Percentiles rank a stretch among this genome's conserved stretches.
phyloP scores from a whole-genome alignment of 345 rosid genomes.

The Brassica napus region DNA sequence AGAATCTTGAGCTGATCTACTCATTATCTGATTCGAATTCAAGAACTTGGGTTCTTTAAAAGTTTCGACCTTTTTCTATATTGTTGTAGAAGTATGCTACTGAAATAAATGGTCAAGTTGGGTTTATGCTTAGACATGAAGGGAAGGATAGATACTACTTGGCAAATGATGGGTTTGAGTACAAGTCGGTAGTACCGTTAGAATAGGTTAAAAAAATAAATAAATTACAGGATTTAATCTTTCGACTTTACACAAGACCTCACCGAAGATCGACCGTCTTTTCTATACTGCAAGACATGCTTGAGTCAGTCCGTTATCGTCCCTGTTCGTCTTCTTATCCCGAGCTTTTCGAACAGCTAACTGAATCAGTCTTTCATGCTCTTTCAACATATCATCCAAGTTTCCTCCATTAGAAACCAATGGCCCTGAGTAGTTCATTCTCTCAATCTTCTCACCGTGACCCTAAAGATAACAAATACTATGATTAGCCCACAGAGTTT shows the following conservation, averaged over 20 bases:
- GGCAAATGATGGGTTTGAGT: neutral
- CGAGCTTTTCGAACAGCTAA: constrained; percentile 82
- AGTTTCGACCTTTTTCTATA: no score
- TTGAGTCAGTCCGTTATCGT: constrained; percentile 25
- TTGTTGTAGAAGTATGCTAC: neutral
- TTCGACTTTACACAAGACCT: constrained; percentile 26
- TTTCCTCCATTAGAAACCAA: constrained; percentile 64
- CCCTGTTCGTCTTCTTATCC: constrained; percentile 52
- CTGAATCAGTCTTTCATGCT: constrained; percentile 84
- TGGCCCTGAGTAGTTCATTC: constrained; percentile 75
- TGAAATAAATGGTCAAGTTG: constrained; percentile 9
- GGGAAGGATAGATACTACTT: neutral
- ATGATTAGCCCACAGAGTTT: constrained; percentile 14
- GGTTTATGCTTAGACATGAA: constrained; percentile 36
- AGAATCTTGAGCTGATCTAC: constrained; percentile 41
- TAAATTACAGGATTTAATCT: constrained; percentile 9
- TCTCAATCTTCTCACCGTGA: constrained; percentile 42
- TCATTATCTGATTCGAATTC: constrained; percentile 42
- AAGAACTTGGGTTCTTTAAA: constrained; percentile 1
- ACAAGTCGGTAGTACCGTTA: neutral
- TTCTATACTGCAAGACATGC: constrained; percentile 2
- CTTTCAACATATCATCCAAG: constrained; percentile 89
- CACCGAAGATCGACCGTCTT: neutral
- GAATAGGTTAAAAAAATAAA: neutral
- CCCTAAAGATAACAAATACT: constrained; percentile 33